Percentiles rank a stretch among this genome's conserved stretches.
These are phyloP conservation scores for Monilinia polystroma DNA, from an alignment of 2,329 filamentous ascomycete species.

Conservation along the genomic window DNA sequence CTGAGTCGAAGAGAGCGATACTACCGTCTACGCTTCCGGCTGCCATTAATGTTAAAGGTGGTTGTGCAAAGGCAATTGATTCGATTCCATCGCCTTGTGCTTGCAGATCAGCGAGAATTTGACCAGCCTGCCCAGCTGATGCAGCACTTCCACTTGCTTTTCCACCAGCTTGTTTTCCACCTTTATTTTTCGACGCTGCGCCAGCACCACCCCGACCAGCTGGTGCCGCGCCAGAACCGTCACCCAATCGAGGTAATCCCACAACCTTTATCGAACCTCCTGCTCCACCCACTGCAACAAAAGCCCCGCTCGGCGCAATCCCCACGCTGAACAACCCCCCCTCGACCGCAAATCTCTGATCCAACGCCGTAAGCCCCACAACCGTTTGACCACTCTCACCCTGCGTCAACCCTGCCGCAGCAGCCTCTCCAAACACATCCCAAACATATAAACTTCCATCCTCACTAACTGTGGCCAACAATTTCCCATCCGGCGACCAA, in stretches of 20 bases:
- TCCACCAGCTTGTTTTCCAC: constrained; percentile 40
- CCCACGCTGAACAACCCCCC: constrained; percentile 89
- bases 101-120: constrained; percentile 80
- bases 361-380: constrained; percentile 72
- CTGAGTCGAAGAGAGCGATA: constrained; percentile 84
- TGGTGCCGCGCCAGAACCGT: constrained; percentile 32
- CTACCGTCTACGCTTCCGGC: constrained; percentile 70
- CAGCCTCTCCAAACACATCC: constrained; percentile 53
- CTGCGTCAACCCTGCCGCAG: constrained; percentile 54
- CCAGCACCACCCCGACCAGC: constrained; percentile 32
- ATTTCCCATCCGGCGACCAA: constrained; percentile 83
- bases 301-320: constrained; percentile 73
- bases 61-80: constrained; percentile 64
- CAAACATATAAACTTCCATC: constrained; percentile 88
- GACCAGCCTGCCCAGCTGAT: constrained; percentile 55
- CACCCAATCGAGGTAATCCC: constrained; percentile 65
- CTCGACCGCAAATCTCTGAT: constrained; percentile 89
- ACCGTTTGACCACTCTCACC: constrained; percentile 61
- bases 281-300: constrained; percentile 84
- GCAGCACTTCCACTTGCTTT: constrained; percentile 44
- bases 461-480: constrained; percentile 86
- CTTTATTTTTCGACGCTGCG: constrained; percentile 33
- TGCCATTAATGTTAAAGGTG: constrained; percentile 55
- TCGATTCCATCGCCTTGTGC: constrained; percentile 79
- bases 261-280: constrained; percentile 83